Conservation (phyloP, 2,329 filamentous ascomycete genomes). For the Ramichloridium luteum region DNA sequence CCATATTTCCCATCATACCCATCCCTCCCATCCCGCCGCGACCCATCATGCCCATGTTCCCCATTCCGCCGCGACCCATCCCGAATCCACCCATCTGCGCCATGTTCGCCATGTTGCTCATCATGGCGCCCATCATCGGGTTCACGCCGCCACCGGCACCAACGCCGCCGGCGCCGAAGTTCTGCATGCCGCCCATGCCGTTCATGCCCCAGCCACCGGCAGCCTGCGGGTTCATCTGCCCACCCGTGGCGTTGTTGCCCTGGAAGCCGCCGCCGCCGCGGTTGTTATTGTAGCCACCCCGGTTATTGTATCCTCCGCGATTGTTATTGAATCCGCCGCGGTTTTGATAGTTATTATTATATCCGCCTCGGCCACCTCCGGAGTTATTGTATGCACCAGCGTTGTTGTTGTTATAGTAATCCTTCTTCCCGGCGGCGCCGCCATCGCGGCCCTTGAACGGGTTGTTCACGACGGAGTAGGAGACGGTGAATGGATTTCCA, state of each 20-base stretch:
- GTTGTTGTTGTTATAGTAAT: conserved; percentile 28
- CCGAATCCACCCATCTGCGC: conserved; percentile 11
- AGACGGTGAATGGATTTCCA: conserved; percentile 65
- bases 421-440: conserved; percentile 7
- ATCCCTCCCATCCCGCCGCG: conserved; percentile 25
- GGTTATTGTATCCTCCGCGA: conserved; percentile 11
- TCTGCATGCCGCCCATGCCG: conserved; percentile 7
- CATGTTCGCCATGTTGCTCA: conserved; percentile 17
- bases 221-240: conserved; percentile 4
- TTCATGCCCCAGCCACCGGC: conserved; percentile 16
- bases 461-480: conserved; percentile 9
- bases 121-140: conserved; percentile 13
- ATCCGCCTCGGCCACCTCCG: conserved; percentile 10
- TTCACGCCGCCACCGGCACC: conserved; percentile 5
- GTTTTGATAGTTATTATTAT: conserved; percentile 23
- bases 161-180: conserved; percentile 6
- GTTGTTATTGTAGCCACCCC: conserved; percentile 10
- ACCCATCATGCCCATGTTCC: conserved; percentile 16
- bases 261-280: conserved; percentile 8
- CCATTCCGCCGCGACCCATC: conserved; percentile 25
- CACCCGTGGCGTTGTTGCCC: conserved; percentile 7
- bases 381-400: conserved; percentile 23
- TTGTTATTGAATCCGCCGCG: conserved; percentile 15
- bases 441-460: conserved; percentile 37
- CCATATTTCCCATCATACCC: conserved; percentile 20